These are phyloP conservation scores for Penicillium carneum DNA, from an alignment of 2,329 filamentous ascomycete genomes.

Conservation along the genomic window DNA sequence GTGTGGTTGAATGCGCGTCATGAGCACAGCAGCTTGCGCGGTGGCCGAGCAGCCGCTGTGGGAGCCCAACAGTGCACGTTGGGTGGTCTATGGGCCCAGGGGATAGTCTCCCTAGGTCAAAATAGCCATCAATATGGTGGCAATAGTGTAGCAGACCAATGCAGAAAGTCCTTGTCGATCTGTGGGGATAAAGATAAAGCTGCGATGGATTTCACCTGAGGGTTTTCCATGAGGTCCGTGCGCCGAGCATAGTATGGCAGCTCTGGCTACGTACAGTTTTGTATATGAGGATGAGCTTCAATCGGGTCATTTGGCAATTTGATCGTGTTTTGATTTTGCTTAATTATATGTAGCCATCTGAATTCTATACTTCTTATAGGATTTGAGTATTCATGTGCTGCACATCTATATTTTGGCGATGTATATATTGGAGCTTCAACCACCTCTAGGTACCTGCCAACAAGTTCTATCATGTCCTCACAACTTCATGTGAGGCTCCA, in stretches of 20 bases:
- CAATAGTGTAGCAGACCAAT: background rate
- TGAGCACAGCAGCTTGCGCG: constrained; percentile 8
- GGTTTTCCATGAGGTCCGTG: constrained; percentile 18
- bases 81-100: background rate
- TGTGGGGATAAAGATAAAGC: constrained; percentile 19
- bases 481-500: background rate
- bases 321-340: background rate
- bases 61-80: background rate
- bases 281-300: background rate
- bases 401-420: background rate
- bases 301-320: background rate
- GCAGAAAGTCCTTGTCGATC: constrained; percentile 19
- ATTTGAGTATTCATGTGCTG: background rate
- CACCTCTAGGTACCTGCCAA: background rate
- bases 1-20: constrained; percentile 19
- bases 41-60: constrained; percentile 4
- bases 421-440: background rate
- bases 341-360: no score
- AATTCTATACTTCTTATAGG: background rate
- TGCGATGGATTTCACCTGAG: constrained; percentile 14
- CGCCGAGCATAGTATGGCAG: background rate
- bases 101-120: background rate
- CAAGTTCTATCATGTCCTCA: background rate
- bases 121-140: background rate
- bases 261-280: background rate